Conservation (phyloP, 2,329 filamentous ascomycete species). For the Mollisia scopiformis region DNA sequence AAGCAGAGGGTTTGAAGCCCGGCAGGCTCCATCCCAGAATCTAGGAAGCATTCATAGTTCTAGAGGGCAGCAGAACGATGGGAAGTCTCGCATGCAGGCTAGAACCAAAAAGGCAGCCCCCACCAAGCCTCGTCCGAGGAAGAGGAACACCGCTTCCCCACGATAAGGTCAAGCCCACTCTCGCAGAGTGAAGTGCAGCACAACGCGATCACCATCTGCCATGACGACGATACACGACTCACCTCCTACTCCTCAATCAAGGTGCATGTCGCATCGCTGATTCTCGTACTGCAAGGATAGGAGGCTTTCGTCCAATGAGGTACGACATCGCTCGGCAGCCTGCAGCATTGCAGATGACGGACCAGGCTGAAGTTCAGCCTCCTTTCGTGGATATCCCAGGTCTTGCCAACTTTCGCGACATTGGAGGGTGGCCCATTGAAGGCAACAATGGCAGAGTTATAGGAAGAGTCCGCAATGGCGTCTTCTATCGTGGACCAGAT, state of each 20-base stretch:
- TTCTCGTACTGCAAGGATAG: neutral
- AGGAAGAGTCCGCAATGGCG: conserved; percentile 49
- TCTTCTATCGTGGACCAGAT: conserved; percentile 71
- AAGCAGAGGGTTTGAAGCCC: too few relatives aligned
- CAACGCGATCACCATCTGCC: neutral
- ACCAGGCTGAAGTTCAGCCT: conserved; percentile 7
- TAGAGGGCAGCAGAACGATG: too few relatives aligned
- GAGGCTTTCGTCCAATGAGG: neutral
- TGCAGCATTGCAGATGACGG: neutral
- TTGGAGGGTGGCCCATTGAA: conserved; percentile 20
- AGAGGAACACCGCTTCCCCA: neutral
- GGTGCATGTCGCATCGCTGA: neutral
- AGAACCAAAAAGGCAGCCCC: neutral
- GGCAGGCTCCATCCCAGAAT: too few relatives aligned
- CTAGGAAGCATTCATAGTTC: too few relatives aligned
- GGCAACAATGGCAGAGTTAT: conserved; percentile 24
- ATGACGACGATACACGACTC: neutral
- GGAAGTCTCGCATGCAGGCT: neutral
- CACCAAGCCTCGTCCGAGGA: neutral
- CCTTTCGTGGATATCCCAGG: conserved; percentile 20
- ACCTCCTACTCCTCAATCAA: neutral
- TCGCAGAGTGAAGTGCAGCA: too few relatives aligned
- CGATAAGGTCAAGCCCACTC: neutral
- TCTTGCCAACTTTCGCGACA: conserved; percentile 23
- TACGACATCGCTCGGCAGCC: neutral